These are phyloP conservation scores for Backusella westeae DNA, from an alignment of 192 early-diverging fungal genomes.

Conservation along the genomic window DNA sequence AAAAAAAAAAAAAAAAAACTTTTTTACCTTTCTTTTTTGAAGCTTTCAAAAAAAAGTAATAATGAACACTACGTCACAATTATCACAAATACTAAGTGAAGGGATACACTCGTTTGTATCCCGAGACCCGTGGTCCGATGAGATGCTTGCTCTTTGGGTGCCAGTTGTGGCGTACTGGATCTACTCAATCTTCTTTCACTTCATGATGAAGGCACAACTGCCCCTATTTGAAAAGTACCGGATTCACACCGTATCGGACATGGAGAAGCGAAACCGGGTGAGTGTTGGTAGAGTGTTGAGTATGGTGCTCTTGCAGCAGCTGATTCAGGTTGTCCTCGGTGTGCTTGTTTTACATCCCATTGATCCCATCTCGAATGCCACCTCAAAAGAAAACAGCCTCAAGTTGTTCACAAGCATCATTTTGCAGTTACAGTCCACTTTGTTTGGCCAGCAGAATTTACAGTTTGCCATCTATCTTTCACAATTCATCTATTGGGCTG, in stretches of 20 bases:
- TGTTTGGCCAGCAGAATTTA: background rate
- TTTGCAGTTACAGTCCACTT: background rate
- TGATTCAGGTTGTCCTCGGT: slow-evolving; percentile 55
- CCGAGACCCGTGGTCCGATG: slow-evolving; percentile 37
- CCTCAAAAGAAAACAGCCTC: slow-evolving; percentile 4
- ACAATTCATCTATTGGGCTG: slow-evolving; percentile 19
- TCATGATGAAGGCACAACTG: slow-evolving; percentile 55
- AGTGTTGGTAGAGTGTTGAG: slow-evolving; percentile 59
- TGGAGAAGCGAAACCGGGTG: slow-evolving; percentile 62
- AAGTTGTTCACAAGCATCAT: background rate
- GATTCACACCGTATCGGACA: slow-evolving; percentile 55
- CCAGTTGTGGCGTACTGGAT: slow-evolving; percentile 68
- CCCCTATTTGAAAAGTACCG: slow-evolving; percentile 69
- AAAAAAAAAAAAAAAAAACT: no score
- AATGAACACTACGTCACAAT: slow-evolving; percentile 12
- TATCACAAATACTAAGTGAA: background rate
- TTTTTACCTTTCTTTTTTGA: slow-evolving; percentile 7
- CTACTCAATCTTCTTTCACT: slow-evolving; percentile 65
- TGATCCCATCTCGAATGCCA: background rate
- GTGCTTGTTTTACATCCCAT: slow-evolving; percentile 22
- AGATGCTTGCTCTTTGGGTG: slow-evolving; percentile 47
- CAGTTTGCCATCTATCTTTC: slow-evolving; percentile 9
- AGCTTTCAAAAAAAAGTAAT: background rate
- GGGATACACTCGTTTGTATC: slow-evolving; percentile 30
- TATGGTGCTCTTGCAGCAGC: slow-evolving; percentile 67